Evolutionary conservation across 371 early-diverging fungal species (phyloP), one percentile per base, ranked within the genome.

Genomic region (Zychaea mexicana): DNA sequence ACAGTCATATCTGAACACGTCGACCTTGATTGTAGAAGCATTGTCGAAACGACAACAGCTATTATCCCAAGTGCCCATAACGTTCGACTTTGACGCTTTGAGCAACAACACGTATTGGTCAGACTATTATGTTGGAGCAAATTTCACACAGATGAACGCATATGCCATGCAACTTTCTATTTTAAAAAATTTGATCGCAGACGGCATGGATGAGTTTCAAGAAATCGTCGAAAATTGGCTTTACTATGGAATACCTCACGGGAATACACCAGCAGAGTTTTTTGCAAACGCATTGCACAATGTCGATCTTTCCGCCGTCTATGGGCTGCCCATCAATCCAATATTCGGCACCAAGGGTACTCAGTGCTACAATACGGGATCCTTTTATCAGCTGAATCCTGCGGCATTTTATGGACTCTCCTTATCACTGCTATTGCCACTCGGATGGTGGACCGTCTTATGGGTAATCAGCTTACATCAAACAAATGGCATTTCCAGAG

Each of bases 391-490:
- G n/a, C 13, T 64, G 9, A 39, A 59, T 10, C 55, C 64, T 17
- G 57, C 47, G n/a, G 56, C 64, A 2, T 68, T 52, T n/a, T 60
- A 60, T n/a, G 15, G 46, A 0, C 15, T 68, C 17, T 33, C 57
- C 7, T 57, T 68, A 2, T 52, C 60, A 3, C 42, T 60, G 21
- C 47, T 68, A 1, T 17, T 68, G 10, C 68, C 68, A 5, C 39
- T 68, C 2, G 21, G 38, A 15, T 68, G 64, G 68, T 68, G 68
- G 68, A 30, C 36, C 8, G 30, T 39, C 5, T 15, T 68, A 0
- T 68, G 68, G 68, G 22, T 68, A 1, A 47, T 63, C 32, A 64
- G 64, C 22, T 56, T 68, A 21, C 38, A 60, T 38, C 64, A 64
- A 33, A 60, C 49, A 6, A 68, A 64, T 17, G 64, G 68, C 24